Conservation (phyloP, 1,284 basidiomycete genomes). For the Phlebopus sp. region DNA sequence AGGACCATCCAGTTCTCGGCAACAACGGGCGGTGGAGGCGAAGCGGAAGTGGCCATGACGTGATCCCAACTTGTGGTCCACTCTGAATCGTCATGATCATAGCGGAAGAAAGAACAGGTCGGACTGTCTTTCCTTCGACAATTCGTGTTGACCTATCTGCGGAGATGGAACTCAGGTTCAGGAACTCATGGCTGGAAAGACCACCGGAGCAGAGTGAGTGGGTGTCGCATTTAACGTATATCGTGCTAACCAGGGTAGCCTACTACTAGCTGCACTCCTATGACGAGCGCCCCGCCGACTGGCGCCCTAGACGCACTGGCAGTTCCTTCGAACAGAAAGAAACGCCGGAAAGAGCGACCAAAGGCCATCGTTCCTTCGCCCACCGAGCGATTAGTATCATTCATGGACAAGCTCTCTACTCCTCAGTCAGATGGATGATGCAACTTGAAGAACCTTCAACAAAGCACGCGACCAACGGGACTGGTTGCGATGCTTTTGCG, state of each 20-base stretch:
- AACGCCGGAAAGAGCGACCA: slow-evolving; percentile 36
- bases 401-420: slow-evolving; percentile 74
- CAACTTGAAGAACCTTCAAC: too few relatives aligned
- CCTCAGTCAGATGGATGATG: slow-evolving; percentile 39
- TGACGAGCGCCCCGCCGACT: slow-evolving; percentile 23
- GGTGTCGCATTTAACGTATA: slow-evolving; percentile 26
- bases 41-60: too few relatives aligned
- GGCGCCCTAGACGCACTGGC: slow-evolving; percentile 3
- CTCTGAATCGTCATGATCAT: too few relatives aligned
- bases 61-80: too few relatives aligned
- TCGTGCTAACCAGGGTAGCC: slow-evolving; percentile 36
- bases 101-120: too few relatives aligned
- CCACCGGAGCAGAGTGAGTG: slow-evolving; percentile 76
- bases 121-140: too few relatives aligned
- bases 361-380: slow-evolving; percentile 26
- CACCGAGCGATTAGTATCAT: slow-evolving; percentile 62
- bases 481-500: too few relatives aligned
- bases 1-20: too few relatives aligned
- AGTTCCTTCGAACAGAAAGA: slow-evolving; percentile 23
- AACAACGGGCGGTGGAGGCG: too few relatives aligned
- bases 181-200: slow-evolving; percentile 51
- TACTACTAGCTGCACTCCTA: slow-evolving; percentile 47
- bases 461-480: too few relatives aligned
- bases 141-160: too few relatives aligned
- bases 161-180: slow-evolving; percentile 53